Conservation (phyloP, 2,329 filamentous ascomycete species). For the Venturia effusa region DNA sequence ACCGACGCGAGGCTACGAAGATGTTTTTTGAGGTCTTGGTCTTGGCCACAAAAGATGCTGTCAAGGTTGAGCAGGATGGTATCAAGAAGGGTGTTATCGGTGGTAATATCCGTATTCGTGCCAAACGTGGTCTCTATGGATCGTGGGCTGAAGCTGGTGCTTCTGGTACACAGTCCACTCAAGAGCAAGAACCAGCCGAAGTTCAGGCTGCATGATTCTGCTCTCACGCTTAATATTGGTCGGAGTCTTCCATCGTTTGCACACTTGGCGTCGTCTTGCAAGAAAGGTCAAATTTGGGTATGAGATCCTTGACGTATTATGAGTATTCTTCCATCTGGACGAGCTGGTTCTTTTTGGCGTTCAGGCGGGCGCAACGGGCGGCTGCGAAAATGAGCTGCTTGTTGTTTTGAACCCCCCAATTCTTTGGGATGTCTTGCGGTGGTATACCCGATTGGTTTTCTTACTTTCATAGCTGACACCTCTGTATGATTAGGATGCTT, state of each 20-base stretch:
- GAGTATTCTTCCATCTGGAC: background rate
- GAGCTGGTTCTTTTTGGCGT: background rate
- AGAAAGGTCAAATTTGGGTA: background rate
- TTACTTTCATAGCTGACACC: background rate
- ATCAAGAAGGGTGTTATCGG: constrained; percentile 51
- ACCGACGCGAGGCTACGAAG: constrained; percentile 86
- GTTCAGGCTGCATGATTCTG: background rate
- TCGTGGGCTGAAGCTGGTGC: constrained; percentile 72
- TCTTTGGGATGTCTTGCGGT: background rate
- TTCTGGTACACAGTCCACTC: background rate
- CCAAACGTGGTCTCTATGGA: constrained; percentile 94
- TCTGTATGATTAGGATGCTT: constrained; percentile 3
- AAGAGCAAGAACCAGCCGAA: background rate
- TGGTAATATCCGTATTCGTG: constrained; percentile 69
- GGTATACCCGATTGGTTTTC: constrained; percentile 1
- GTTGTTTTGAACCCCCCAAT: background rate
- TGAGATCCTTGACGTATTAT: background rate
- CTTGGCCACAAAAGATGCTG: constrained; percentile 91
- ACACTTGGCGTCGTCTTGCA: background rate
- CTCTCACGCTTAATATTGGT: background rate
- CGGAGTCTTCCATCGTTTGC: background rate
- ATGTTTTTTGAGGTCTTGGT: constrained; percentile 99
- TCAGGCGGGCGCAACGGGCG: background rate
- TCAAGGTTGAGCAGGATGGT: constrained; percentile 83
- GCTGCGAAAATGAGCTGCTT: background rate